Percentiles rank a stretch among this genome's conserved stretches.
Evolutionary conservation across 148 eudicot genomes (phyloP).

Genomic region (Rhododendron ovatum): DNA sequence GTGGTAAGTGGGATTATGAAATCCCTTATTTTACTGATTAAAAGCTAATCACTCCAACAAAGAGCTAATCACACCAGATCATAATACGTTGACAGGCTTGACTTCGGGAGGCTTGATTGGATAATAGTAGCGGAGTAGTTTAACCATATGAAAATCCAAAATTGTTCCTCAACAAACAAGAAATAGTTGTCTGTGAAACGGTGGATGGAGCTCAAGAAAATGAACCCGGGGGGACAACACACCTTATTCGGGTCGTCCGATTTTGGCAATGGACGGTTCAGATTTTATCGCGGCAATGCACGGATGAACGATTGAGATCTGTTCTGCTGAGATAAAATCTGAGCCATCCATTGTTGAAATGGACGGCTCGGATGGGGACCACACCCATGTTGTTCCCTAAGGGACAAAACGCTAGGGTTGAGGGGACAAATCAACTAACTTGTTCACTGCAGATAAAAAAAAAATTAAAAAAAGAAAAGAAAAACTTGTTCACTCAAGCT

Average conservation of each 20-base stretch:
- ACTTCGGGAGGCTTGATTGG: constrained; percentile 16
- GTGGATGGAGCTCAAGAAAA: background rate
- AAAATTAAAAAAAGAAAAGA: no score
- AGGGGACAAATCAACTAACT: background rate
- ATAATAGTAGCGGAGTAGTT: background rate
- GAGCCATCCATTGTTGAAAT: no score
- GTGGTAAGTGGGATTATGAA: background rate
- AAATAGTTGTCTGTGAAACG: background rate
- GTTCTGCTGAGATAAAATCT: no score
- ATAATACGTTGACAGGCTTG: constrained; percentile 11
- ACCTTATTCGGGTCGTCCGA: no score
- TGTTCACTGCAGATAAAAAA: background rate
- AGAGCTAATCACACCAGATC: constrained; percentile 14
- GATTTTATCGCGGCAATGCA: no score
- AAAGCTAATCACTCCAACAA: constrained; percentile 14
- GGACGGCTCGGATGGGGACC: no score
- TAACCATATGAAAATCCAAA: background rate
- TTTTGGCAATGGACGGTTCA: no score
- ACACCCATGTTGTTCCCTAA: no score
- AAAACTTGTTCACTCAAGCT: no score
- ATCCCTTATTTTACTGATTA: background rate
- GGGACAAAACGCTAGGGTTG: background rate
- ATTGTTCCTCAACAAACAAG: background rate
- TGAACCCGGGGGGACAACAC: no score
- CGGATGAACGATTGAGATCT: no score